Conservation (phyloP, 495 filamentous ascomycete genomes). For the Aspergillus ostianus region DNA sequence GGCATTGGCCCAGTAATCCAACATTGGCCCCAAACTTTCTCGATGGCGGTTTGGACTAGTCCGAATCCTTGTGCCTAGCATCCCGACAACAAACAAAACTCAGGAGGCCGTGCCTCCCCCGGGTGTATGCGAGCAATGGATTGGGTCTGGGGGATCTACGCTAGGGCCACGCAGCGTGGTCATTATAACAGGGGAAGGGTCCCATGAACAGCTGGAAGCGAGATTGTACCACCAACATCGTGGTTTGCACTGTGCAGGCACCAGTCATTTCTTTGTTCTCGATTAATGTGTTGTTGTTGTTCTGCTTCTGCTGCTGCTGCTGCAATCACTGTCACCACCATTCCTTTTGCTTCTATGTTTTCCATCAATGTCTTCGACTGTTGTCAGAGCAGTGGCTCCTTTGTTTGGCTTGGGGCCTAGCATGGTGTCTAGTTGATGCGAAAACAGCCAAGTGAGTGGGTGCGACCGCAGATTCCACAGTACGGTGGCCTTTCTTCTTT, state of each 20-base stretch:
- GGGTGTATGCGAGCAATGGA: not conserved
- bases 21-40: not conserved
- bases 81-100: not conserved
- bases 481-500: not conserved
- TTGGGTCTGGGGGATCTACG: not conserved
- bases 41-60: not conserved
- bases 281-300: not conserved
- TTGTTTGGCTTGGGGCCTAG: not conserved
- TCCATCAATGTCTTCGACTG: not conserved
- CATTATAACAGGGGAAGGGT: not conserved
- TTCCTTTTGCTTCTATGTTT: not conserved
- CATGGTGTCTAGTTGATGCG: not conserved
- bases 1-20: not conserved
- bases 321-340: not conserved
- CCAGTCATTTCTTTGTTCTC: not conserved
- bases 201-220: not conserved
- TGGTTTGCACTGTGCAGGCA: not conserved
- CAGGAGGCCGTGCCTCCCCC: not conserved
- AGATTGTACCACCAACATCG: not conserved
- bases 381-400: not conserved
- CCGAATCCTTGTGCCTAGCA: not conserved
- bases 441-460: not conserved
- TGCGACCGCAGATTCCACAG: not conserved
- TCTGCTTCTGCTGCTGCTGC: no score
- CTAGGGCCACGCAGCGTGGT: not conserved